Percentiles rank a stretch among this genome's conserved stretches.
phyloP scores from a whole-genome alignment of 2,329 filamentous ascomycete genomes.

The Talaromyces rugulosus region DNA sequence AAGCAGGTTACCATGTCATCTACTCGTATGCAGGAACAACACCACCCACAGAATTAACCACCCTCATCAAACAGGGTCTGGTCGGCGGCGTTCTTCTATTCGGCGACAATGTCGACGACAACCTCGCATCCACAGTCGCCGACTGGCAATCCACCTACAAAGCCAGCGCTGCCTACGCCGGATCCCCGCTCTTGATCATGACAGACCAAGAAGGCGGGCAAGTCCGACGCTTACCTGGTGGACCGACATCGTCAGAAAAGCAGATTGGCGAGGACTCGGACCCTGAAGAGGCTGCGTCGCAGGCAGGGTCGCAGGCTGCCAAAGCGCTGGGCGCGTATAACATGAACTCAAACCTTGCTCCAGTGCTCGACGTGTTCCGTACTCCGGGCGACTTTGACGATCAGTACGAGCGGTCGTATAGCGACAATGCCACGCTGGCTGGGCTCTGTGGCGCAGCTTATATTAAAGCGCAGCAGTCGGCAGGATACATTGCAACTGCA shows the following conservation, averaged over 20 bases:
- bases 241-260: slow-evolving; percentile 22
- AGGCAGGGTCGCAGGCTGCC: slow-evolving; percentile 21
- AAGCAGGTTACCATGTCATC: slow-evolving; percentile 27
- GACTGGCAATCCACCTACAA: slow-evolving; percentile 22
- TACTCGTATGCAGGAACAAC: slow-evolving; percentile 26
- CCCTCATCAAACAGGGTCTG: slow-evolving; percentile 23
- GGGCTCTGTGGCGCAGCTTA: slow-evolving; percentile 19
- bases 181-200: slow-evolving; percentile 25
- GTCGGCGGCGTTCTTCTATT: slow-evolving; percentile 31
- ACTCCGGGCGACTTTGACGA: slow-evolving; percentile 24
- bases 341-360: slow-evolving; percentile 24
- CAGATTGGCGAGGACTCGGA: slow-evolving; percentile 19
- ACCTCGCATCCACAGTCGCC: slow-evolving; percentile 19
- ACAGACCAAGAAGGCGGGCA: slow-evolving; percentile 31
- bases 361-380: slow-evolving; percentile 27
- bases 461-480: slow-evolving; percentile 19
- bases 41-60: slow-evolving; percentile 22
- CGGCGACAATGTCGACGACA: slow-evolving; percentile 24
- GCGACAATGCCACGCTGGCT: slow-evolving; percentile 21
- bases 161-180: slow-evolving; percentile 17
- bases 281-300: slow-evolving; percentile 16
- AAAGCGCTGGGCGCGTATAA: slow-evolving; percentile 15
- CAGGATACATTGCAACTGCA: slow-evolving; percentile 20
- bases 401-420: slow-evolving; percentile 22
- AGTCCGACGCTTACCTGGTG: slow-evolving; percentile 23